phyloP scores from a whole-genome alignment of 2,329 filamentous ascomycete species.

The Dryadomyces quercivorus region DNA sequence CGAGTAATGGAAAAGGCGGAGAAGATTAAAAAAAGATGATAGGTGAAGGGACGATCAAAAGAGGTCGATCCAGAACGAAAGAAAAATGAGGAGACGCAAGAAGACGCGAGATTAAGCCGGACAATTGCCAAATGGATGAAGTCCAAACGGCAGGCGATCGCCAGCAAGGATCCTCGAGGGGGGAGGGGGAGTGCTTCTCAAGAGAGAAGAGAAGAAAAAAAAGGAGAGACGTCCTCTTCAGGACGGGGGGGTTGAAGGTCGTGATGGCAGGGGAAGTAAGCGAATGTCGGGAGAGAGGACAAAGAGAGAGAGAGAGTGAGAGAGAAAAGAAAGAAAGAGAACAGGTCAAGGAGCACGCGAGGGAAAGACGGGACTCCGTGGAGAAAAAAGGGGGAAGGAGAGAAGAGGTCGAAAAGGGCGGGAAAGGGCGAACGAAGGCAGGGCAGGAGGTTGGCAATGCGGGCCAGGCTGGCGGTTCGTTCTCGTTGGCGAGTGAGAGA shows the following conservation, averaged over 20 bases:
- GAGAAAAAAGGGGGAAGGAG: slow-evolving; percentile 2
- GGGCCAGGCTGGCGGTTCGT: neutral
- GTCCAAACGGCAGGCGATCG: neutral
- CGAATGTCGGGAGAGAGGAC: neutral
- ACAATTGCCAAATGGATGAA: neutral
- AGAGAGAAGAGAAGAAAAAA: neutral
- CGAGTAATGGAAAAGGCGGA: neutral
- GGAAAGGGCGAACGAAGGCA: slow-evolving; percentile 7
- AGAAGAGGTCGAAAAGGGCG: slow-evolving; percentile 8
- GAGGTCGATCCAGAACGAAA: neutral
- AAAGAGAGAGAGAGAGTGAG: neutral
- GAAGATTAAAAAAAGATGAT: neutral
- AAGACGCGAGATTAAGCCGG: neutral
- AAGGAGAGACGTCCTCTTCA: neutral
- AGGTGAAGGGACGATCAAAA: neutral
- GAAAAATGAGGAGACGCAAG: neutral
- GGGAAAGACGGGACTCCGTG: neutral
- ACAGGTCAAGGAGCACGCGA: neutral
- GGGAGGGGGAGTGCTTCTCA: too few relatives aligned
- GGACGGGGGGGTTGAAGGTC: neutral
- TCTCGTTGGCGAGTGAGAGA: neutral
- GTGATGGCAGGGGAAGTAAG: neutral
- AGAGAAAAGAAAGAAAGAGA: neutral
- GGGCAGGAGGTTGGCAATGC: slow-evolving; percentile 1
- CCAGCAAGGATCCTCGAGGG: neutral